Evolutionary conservation across 2,329 filamentous ascomycete species (phyloP), one percentile per base, ranked within the genome.

Genomic region (Xylaria sp.): DNA sequence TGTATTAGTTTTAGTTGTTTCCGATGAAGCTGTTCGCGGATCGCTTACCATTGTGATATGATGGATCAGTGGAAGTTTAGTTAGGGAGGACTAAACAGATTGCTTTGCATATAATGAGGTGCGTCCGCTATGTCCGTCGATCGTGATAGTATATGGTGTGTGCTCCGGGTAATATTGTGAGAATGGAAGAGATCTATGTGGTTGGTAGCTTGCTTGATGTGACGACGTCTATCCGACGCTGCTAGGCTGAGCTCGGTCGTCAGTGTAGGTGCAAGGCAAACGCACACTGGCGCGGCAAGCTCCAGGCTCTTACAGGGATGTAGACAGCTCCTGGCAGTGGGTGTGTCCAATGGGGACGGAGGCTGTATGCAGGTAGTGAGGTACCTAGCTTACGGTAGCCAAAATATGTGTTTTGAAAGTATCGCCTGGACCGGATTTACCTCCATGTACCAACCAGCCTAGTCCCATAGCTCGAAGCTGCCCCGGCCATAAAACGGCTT

Each of bases 1-100:
- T 31, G 12, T 62, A 63, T 64, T 54, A 51, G 78, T 79, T 79
- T 79, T 78, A 72, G 69, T 74, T 67, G 71, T 50, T 60, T 63
- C 72, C 52, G 25, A 57, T 59, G 71, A 70, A 72, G 63, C 51
- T 31, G 15, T 31, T n/a, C 25, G 23, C 39, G 50, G 51, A 51
- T 58, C 72, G 67, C 79, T 79, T 77, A 83, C 81, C 77, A 78
- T 78, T 73, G 72, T 73, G 73, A 69, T 62, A 63, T 63, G 52
- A 69, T 65, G 46, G 56, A 4, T 15, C 55, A 59, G 63, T 20
- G 23, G 63, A 28, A 63, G 39, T 50, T n/a, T 23, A 20, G 23
- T 7, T 8, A 7, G 34, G 41, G 34, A 34, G 23, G 28, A 39
- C 48, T 20, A 12, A 34, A 57, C 23, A 37, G 54, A 51, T 55